phyloP scores from a whole-genome alignment of 192 early-diverging fungal genomes.

The Chytriomyces sp. region DNA sequence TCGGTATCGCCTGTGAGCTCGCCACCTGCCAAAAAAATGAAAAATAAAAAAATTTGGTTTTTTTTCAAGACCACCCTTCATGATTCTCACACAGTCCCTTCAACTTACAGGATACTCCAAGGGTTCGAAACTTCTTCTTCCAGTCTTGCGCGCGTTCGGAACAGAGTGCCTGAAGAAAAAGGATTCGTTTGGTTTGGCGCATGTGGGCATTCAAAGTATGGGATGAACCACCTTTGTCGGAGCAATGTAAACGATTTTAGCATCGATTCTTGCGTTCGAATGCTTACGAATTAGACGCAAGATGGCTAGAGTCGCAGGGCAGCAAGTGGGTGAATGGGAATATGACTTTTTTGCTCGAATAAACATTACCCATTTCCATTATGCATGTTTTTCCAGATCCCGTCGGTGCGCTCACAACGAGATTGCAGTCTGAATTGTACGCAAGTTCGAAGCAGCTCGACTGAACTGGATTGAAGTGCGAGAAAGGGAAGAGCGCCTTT shows the following conservation, averaged over 20 bases:
- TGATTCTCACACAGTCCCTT: neutral
- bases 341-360: no score
- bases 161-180: slow-evolving; percentile 58
- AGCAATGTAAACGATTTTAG: slow-evolving; percentile 69
- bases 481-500: slow-evolving; percentile 44
- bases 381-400: slow-evolving; percentile 72
- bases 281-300: slow-evolving; percentile 32
- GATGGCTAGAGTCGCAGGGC: slow-evolving; percentile 38
- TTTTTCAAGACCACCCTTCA: no score
- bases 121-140: slow-evolving; percentile 57
- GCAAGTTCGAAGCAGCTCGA: slow-evolving; percentile 49
- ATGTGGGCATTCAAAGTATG: neutral
- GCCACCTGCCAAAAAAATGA: slow-evolving; percentile 44
- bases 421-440: slow-evolving; percentile 43
- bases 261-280: slow-evolving; percentile 30
- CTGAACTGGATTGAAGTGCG: slow-evolving; percentile 55
- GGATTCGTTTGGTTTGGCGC: slow-evolving; percentile 1
- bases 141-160: slow-evolving; percentile 67
- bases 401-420: slow-evolving; percentile 63
- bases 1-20: slow-evolving; percentile 74
- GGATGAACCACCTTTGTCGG: slow-evolving; percentile 55
- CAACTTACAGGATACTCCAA: slow-evolving; percentile 51
- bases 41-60: neutral
- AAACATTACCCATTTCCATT: slow-evolving; percentile 61
- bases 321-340: neutral